Evolutionary conservation across 140 eudicot genomes (phyloP).

Genomic region (Senecio squalidus): DNA sequence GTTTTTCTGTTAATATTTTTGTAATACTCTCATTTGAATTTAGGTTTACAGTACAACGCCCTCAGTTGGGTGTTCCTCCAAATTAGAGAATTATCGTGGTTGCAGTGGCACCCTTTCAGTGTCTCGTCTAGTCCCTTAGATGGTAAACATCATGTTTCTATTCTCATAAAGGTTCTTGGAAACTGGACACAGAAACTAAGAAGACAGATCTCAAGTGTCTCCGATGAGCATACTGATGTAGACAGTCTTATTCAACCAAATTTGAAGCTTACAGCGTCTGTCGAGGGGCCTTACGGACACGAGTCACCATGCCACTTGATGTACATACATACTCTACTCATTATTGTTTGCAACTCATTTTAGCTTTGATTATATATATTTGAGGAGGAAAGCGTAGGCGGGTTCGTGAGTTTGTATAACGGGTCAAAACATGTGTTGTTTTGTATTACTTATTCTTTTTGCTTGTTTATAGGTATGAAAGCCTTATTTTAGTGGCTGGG

Average conservation of each 20-base stretch:
- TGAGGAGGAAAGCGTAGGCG: too few species aligned
- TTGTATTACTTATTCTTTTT: background rate
- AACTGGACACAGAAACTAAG: constrained; percentile 70
- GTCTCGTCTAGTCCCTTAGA: constrained; percentile 87
- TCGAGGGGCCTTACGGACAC: constrained; percentile 89
- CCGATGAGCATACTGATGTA: constrained; percentile 23
- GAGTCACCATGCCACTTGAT: constrained; percentile 71
- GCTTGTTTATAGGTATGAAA: constrained; percentile 49
- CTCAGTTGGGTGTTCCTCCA: constrained; percentile 74
- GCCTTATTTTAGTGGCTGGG: constrained; percentile 82
- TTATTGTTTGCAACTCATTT: too few species aligned
- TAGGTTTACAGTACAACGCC: constrained; percentile 72
- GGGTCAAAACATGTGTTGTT: too few species aligned
- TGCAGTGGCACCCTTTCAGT: constrained; percentile 95
- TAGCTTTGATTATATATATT: too few species aligned
- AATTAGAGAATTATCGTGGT: constrained; percentile 70
- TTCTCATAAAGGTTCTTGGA: constrained; percentile 83
- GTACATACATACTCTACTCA: constrained; percentile 54
- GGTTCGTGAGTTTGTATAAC: too few species aligned
- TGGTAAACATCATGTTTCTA: constrained; percentile 61
- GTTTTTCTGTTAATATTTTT: background rate
- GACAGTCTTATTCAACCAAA: constrained; percentile 31
- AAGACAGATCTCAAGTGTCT: constrained; percentile 23
- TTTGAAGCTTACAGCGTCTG: constrained; percentile 49
- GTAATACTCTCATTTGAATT: constrained; percentile 1